A percentile compares a stretch with the other conserved stretches of the same genome.
Evolutionary conservation across 495 filamentous ascomycete genomes (phyloP).

Genomic region (Penicillium robsamsonii): DNA sequence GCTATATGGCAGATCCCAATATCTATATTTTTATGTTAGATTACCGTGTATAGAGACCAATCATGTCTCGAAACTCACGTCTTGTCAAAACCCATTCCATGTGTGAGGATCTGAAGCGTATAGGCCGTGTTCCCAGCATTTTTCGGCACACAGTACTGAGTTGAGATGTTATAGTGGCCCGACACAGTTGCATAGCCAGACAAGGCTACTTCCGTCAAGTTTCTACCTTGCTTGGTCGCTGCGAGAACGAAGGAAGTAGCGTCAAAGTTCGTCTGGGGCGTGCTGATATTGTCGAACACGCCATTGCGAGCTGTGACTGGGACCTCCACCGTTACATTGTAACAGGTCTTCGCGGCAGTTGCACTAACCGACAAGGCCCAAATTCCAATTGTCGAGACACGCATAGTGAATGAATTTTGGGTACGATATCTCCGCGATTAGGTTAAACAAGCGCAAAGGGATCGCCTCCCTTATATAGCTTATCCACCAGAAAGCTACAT

Average conservation of each 20-base stretch:
- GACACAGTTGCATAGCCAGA: conserved; percentile 28
- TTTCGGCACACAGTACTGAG: conserved; percentile 36
- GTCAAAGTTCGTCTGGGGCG: conserved; percentile 36
- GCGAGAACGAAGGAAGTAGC: conserved; percentile 37
- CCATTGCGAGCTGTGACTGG: conserved; percentile 35
- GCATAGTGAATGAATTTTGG: conserved; percentile 5
- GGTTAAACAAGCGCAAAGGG: not conserved
- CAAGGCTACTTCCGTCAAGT: conserved; percentile 33
- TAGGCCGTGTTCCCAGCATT: not conserved
- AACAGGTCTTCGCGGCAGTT: conserved; percentile 33
- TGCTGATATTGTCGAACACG: conserved; percentile 32
- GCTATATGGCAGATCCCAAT: conserved; percentile 58
- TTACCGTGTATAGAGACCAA: not conserved
- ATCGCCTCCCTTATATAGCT: conserved; percentile 1
- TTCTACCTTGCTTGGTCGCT: conserved; percentile 32
- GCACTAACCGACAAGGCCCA: conserved; percentile 5
- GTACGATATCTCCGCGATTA: not conserved
- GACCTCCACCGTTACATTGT: conserved; percentile 38
- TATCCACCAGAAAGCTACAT: not conserved
- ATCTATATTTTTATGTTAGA: conserved; percentile 28
- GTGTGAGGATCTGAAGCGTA: conserved; percentile 55
- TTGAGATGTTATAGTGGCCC: conserved; percentile 35
- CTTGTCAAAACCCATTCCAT: conserved; percentile 51
- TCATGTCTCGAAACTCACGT: conserved; percentile 7
- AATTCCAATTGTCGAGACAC: conserved; percentile 8